A percentile compares a stretch with the other conserved stretches of the same genome.
Conservation (phyloP, 2,329 filamentous ascomycete species). For the Sporothrix curviconia region DNA sequence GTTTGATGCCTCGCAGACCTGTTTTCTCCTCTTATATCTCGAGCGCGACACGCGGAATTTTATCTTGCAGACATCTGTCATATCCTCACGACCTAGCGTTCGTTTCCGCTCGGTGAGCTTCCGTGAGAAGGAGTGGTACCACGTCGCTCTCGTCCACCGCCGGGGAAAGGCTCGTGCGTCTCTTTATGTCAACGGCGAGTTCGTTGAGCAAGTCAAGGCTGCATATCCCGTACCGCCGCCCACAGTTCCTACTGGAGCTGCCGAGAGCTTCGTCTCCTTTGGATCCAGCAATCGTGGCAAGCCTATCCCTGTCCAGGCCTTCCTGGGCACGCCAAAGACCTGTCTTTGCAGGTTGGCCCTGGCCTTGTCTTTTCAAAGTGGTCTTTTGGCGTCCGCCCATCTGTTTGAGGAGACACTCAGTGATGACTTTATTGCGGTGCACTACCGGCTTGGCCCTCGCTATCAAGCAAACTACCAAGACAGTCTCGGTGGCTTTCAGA, state of each 20-base stretch:
- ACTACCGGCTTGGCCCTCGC: slow-evolving; percentile 79
- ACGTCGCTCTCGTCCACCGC: slow-evolving; percentile 81
- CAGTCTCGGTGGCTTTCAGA: slow-evolving; percentile 90
- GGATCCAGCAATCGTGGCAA: slow-evolving; percentile 46
- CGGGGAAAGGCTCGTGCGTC: slow-evolving; percentile 74
- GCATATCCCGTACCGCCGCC: slow-evolving; percentile 77
- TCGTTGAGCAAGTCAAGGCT: slow-evolving; percentile 84
- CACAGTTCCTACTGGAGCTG: slow-evolving; percentile 49
- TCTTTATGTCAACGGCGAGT: slow-evolving; percentile 87
- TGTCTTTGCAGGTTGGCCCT: slow-evolving; percentile 68
- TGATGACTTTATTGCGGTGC: slow-evolving; percentile 86
- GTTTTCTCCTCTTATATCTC: slow-evolving; percentile 87
- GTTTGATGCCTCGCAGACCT: slow-evolving; percentile 85
- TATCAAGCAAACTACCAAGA: slow-evolving; percentile 98
- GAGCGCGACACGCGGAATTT: slow-evolving; percentile 91
- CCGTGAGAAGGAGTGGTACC: slow-evolving; percentile 77
- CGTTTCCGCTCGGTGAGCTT: slow-evolving; percentile 84
- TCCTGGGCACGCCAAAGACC: slow-evolving; percentile 87
- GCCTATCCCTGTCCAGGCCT: slow-evolving; percentile 73
- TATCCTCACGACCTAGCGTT: slow-evolving; percentile 77
- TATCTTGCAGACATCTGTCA: slow-evolving; percentile 92
- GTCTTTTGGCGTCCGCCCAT: slow-evolving; percentile 84
- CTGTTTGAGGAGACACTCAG: slow-evolving; percentile 82
- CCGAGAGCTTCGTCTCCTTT: slow-evolving; percentile 65
- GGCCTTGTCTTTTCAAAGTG: slow-evolving; percentile 72